Conservation (phyloP, 2,329 filamentous ascomycete genomes). For the Cryphonectria japonica region DNA sequence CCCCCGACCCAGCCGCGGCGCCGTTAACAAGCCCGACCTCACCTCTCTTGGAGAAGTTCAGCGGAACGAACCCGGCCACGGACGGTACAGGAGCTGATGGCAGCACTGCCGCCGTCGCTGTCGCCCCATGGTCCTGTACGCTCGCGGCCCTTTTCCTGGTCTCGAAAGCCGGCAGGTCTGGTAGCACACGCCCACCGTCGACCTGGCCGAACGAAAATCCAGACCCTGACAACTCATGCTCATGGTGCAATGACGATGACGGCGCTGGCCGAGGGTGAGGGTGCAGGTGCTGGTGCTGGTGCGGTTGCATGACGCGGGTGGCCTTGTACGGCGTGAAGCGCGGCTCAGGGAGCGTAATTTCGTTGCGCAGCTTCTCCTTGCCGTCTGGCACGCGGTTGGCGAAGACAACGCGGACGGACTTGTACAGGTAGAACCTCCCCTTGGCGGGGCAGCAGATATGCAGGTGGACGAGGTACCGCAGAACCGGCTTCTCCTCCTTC, state of each 20-base stretch:
- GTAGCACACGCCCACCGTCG: neutral
- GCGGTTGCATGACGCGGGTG: conserved; percentile 53
- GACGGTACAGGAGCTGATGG: conserved; percentile 6
- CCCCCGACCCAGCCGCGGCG: conserved; percentile 18
- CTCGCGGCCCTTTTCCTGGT: conserved; percentile 11
- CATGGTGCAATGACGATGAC: conserved; percentile 34
- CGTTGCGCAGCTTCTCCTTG: conserved; percentile 88
- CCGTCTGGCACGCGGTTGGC: conserved; percentile 95
- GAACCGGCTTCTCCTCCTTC: conserved; percentile 64
- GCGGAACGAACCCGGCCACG: conserved; percentile 30
- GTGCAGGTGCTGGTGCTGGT: conserved; percentile 2
- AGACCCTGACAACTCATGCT: conserved; percentile 51
- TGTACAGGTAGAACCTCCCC: conserved; percentile 87
- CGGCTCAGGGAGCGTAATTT: conserved; percentile 87
- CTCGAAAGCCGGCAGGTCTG: conserved; percentile 19
- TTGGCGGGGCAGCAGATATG: conserved; percentile 88
- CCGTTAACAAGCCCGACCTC: conserved; percentile 34
- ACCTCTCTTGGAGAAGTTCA: conserved; percentile 37
- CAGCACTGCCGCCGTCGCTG: neutral
- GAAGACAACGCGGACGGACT: conserved; percentile 91
- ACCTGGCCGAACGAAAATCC: conserved; percentile 47
- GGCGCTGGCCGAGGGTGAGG: conserved; percentile 38
- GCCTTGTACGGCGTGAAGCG: conserved; percentile 85
- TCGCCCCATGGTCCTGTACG: conserved; percentile 16
- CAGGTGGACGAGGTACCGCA: conserved; percentile 89